These are phyloP conservation scores for Globisporangium yorkense DNA, from an alignment of 352 stramenopile genomes.

Conservation along the genomic window DNA sequence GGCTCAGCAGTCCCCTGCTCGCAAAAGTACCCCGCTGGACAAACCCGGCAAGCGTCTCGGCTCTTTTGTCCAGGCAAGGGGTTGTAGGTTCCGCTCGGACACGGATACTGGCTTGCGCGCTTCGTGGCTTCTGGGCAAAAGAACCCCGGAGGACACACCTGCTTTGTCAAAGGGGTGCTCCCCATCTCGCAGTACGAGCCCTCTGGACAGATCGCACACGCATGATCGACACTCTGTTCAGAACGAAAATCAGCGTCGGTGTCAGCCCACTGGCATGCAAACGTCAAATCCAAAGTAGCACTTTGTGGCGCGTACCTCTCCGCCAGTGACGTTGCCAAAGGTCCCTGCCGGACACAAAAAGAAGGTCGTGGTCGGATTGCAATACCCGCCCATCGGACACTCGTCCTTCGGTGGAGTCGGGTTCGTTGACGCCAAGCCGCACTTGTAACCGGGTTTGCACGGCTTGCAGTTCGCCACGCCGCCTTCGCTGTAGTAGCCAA, in stretches of 20 bases:
- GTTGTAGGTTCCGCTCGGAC: conserved; percentile 85
- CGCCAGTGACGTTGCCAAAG: conserved; percentile 77
- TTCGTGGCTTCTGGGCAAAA: conserved; percentile 71
- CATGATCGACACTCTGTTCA: conserved; percentile 66
- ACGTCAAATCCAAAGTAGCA: background rate
- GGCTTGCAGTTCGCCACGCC: conserved; percentile 53
- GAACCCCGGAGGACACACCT: conserved; percentile 58
- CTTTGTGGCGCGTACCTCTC: conserved; percentile 34
- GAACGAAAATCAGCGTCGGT: background rate
- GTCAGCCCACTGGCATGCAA: background rate
- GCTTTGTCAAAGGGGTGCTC: conserved; percentile 51
- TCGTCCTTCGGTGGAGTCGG: conserved; percentile 77
- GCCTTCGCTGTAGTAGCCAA: conserved; percentile 86
- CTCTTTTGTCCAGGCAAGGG: conserved; percentile 36
- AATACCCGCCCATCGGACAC: conserved; percentile 88
- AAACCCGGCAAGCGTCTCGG: conserved; percentile 46
- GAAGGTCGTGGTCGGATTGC: conserved; percentile 79
- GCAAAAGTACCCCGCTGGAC: conserved; percentile 65
- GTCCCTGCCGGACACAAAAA: conserved; percentile 85
- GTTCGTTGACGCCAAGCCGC: conserved; percentile 63
- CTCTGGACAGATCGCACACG: conserved; percentile 65
- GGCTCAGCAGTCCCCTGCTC: conserved; percentile 36
- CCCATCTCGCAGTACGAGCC: conserved; percentile 80
- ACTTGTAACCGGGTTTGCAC: conserved; percentile 76
- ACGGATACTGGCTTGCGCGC: conserved; percentile 65